phyloP scores from a whole-genome alignment of 2,329 filamentous ascomycete genomes.

The Aphanocladium album region DNA sequence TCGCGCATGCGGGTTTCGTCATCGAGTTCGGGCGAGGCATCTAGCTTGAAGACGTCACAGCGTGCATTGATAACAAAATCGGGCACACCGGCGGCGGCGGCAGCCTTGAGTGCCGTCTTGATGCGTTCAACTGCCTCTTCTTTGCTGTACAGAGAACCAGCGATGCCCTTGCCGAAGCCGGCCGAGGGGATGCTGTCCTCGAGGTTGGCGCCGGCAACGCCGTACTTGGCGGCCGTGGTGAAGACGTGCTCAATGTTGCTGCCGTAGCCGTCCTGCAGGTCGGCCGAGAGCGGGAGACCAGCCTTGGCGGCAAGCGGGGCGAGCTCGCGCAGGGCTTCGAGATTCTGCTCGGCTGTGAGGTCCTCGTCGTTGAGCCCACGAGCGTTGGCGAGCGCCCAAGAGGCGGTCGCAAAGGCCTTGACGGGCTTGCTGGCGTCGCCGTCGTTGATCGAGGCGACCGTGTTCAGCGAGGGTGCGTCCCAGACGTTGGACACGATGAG shows the following conservation, averaged over 20 bases:
- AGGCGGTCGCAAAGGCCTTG: slow-evolving; percentile 44
- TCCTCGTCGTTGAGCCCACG: slow-evolving; percentile 42
- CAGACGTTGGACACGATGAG: slow-evolving; percentile 52
- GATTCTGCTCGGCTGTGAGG: slow-evolving; percentile 46
- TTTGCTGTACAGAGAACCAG: slow-evolving; percentile 29
- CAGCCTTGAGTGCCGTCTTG: slow-evolving; percentile 35
- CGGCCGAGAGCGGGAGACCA: slow-evolving; percentile 48
- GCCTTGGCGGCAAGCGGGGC: slow-evolving; percentile 35
- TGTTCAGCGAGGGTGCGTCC: slow-evolving; percentile 44
- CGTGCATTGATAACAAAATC: slow-evolving; percentile 56
- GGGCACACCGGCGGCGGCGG: slow-evolving; percentile 42
- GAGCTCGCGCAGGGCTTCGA: slow-evolving; percentile 42
- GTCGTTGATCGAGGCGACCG: slow-evolving; percentile 38
- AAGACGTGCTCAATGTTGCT: slow-evolving; percentile 40
- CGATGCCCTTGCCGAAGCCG: slow-evolving; percentile 29
- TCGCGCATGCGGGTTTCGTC: slow-evolving; percentile 38
- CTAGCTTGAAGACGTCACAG: slow-evolving; percentile 45
- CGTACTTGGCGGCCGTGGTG: slow-evolving; percentile 39
- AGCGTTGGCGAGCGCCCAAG: slow-evolving; percentile 44
- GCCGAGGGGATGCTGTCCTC: slow-evolving; percentile 43
- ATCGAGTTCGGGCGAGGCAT: slow-evolving; percentile 22
- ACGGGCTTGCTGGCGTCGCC: slow-evolving; percentile 27
- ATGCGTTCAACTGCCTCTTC: slow-evolving; percentile 47
- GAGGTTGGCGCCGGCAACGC: slow-evolving; percentile 54
- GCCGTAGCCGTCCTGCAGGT: slow-evolving; percentile 58